These are phyloP conservation scores for Filosporella fistucella DNA, from an alignment of 495 filamentous ascomycete species.

Conservation along the genomic window DNA sequence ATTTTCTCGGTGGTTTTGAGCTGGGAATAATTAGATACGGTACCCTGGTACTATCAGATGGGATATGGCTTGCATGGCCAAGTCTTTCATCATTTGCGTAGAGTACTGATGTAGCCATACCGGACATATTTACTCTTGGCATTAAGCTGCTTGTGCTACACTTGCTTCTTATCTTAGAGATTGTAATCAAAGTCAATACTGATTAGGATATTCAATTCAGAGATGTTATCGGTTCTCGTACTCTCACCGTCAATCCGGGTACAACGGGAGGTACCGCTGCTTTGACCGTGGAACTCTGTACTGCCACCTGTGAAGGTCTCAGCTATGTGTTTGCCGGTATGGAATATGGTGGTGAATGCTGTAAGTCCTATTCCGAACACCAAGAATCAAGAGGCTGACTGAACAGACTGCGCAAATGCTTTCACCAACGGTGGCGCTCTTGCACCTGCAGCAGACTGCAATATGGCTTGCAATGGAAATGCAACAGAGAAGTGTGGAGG, in stretches of 20 bases:
- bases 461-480: slow-evolving; percentile 51
- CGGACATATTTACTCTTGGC: too few species aligned
- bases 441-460: slow-evolving; percentile 44
- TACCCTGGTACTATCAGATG: too few species aligned
- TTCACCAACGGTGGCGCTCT: slow-evolving; percentile 1
- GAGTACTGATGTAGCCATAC: too few species aligned
- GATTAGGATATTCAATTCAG: background rate
- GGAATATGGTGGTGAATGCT: slow-evolving; percentile 38
- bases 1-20: too few species aligned
- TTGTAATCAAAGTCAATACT: background rate
- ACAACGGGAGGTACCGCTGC: slow-evolving; percentile 3
- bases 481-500: slow-evolving; percentile 50
- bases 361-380: background rate
- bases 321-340: slow-evolving; percentile 36
- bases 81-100: too few species aligned
- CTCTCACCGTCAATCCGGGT: background rate
- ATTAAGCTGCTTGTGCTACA: too few species aligned
- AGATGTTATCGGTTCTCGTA: slow-evolving; percentile 12
- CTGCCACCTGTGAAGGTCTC: slow-evolving; percentile 28
- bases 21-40: too few species aligned
- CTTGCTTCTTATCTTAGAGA: background rate
- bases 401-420: slow-evolving; percentile 9
- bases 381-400: background rate
- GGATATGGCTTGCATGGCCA: background rate
- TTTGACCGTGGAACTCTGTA: slow-evolving; percentile 28